These are phyloP conservation scores for Platanthera zijinensis DNA, from an alignment of 106 monocot genomes.

Conservation along the genomic window DNA sequence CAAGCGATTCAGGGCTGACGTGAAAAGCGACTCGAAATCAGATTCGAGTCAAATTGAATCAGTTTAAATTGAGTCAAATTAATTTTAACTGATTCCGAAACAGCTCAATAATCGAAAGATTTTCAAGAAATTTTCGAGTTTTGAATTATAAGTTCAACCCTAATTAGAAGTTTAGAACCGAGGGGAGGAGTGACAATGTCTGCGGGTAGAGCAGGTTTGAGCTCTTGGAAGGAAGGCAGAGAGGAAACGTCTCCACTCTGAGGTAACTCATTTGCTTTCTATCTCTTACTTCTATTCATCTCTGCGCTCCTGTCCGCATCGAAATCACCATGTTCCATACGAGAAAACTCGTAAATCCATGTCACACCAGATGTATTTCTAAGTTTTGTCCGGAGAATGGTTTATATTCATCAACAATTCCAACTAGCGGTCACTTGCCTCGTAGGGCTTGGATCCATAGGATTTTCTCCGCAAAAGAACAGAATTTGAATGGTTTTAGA, in stretches of 20 bases:
- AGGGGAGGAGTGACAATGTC: no score
- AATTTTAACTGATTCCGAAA: no score
- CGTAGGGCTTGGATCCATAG: not conserved
- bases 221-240: not conserved
- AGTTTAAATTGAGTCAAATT: no score
- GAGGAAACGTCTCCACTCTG: not conserved
- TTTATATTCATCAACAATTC: slow-evolving; percentile 1
- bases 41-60: no score
- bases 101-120: no score
- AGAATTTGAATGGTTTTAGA: slow-evolving; percentile 2
- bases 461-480: not conserved
- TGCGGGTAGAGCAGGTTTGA: not conserved
- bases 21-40: no score
- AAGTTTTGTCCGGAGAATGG: not conserved
- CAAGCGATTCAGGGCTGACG: no score
- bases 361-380: not conserved
- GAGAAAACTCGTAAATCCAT: not conserved
- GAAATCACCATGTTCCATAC: not conserved
- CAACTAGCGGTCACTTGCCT: not conserved
- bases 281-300: not conserved
- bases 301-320: not conserved
- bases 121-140: no score
- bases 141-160: no score
- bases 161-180: no score
- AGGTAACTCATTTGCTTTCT: not conserved